These are phyloP conservation scores for Friedmanniomyces simplex DNA, from an alignment of 495 filamentous ascomycete genomes.

Conservation along the genomic window DNA sequence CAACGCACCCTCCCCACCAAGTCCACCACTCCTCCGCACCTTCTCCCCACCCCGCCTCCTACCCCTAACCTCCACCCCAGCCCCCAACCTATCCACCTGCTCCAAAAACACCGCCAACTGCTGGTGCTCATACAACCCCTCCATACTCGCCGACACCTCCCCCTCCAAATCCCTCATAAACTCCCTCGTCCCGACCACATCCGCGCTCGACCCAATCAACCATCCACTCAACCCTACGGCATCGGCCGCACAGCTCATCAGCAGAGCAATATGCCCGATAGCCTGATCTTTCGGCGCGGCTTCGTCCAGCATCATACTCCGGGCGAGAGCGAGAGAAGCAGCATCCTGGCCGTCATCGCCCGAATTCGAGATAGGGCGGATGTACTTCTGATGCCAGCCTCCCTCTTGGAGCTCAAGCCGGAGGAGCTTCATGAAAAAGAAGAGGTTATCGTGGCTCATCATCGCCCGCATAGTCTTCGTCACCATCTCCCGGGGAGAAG, in stretches of 20 bases:
- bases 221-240: conserved; percentile 75
- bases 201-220: conserved; percentile 43
- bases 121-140: conserved; percentile 12
- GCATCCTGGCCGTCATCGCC: not conserved
- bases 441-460: conserved; percentile 55
- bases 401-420: conserved; percentile 52
- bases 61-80: not conserved
- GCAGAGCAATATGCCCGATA: conserved; percentile 43
- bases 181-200: not conserved
- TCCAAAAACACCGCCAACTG: conserved; percentile 6
- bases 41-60: not conserved
- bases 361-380: conserved; percentile 9
- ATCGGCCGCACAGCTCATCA: conserved; percentile 70
- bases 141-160: conserved; percentile 15
- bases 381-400: conserved; percentile 61
- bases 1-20: not conserved
- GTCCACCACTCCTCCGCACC: not conserved
- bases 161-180: conserved; percentile 8
- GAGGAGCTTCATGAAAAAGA: conserved; percentile 64
- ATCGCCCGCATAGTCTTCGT: conserved; percentile 53
- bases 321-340: not conserved
- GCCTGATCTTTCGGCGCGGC: conserved; percentile 21
- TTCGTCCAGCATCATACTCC: not conserved
- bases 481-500: conserved; percentile 46
- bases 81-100: conserved; percentile 4